Percentiles rank a stretch among this genome's conserved stretches.
These are phyloP conservation scores for Caloboletus firmus DNA, from an alignment of 1,284 basidiomycete species.

Conservation along the genomic window DNA sequence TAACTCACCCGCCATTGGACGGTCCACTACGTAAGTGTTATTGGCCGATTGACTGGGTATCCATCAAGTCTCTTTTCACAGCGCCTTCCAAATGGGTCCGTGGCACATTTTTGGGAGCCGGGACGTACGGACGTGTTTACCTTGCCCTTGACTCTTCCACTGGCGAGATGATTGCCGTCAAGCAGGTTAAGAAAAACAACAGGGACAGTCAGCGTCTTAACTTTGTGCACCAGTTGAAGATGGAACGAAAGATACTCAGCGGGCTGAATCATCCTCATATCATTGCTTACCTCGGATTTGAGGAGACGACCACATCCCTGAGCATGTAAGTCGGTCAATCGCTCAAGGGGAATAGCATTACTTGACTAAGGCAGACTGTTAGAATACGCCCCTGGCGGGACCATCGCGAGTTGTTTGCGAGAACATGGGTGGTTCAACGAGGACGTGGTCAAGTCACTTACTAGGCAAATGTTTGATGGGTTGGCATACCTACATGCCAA, in stretches of 20 bases:
- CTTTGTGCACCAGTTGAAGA: conserved; percentile 86
- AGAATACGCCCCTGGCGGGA: conserved; percentile 95
- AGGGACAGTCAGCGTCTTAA: conserved; percentile 79
- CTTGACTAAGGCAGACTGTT: conserved; percentile 66
- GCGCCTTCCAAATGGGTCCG: conserved; percentile 96
- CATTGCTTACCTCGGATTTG: conserved; percentile 93
- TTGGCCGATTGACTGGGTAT: conserved; percentile 9
- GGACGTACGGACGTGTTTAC: conserved; percentile 94
- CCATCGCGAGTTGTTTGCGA: conserved; percentile 85
- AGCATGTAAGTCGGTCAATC: conserved; percentile 70
- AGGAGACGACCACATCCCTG: conserved; percentile 83
- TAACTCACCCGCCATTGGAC: no score
- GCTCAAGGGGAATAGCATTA: conserved; percentile 1
- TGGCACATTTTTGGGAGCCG: conserved; percentile 91
- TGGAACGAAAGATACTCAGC: conserved; percentile 91
- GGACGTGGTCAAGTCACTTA: conserved; percentile 88
- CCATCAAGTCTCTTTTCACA: conserved; percentile 31
- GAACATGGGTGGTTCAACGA: conserved; percentile 91
- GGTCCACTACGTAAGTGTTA: conserved; percentile 42
- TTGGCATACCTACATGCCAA: conserved; percentile 89
- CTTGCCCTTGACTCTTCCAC: conserved; percentile 92
- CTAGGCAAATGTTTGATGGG: conserved; percentile 84
- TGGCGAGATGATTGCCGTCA: conserved; percentile 97
- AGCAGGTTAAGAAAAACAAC: conserved; percentile 94
- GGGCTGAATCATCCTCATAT: conserved; percentile 95